Evolutionary conservation across 1,284 basidiomycete species (phyloP).

Genomic region (Cutaneotrichosporon sp.): DNA sequence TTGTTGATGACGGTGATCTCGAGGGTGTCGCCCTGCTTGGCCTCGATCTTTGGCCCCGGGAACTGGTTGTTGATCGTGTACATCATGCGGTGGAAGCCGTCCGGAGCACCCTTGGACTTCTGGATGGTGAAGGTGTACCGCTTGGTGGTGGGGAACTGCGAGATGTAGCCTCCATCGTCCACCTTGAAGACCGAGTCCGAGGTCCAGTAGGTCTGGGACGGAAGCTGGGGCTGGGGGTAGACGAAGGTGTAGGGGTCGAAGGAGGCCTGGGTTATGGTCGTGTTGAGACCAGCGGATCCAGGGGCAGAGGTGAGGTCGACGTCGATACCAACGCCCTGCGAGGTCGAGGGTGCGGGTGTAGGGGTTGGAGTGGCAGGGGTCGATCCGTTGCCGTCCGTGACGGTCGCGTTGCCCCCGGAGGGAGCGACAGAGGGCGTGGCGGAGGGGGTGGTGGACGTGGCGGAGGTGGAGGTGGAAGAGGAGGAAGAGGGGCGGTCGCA

Average conservation of each 20-base stretch:
- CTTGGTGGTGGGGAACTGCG: not conserved
- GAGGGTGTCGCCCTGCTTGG: slow-evolving; percentile 39
- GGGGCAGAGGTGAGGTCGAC: not conserved
- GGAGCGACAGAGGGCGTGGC: not conserved
- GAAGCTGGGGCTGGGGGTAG: slow-evolving; percentile 20
- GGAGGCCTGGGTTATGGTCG: not conserved
- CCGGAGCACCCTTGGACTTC: slow-evolving; percentile 13
- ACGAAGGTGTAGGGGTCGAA: slow-evolving; percentile 3
- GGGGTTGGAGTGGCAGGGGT: not conserved
- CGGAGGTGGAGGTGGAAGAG: not conserved
- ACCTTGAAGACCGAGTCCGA: slow-evolving; percentile 9
- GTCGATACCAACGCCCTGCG: not conserved
- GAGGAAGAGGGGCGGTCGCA: not conserved
- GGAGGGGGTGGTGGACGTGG: not conserved
- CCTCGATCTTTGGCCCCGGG: slow-evolving; percentile 39
- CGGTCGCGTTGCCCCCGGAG: not conserved
- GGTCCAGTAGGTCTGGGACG: slow-evolving; percentile 4
- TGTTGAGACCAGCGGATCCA: not conserved
- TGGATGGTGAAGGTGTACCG: slow-evolving; percentile 13
- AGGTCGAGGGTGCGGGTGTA: not conserved
- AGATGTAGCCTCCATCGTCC: not conserved
- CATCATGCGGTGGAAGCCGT: slow-evolving; percentile 22
- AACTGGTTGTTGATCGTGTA: slow-evolving; percentile 22
- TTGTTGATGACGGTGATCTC: slow-evolving; percentile 36
- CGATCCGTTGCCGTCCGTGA: not conserved